phyloP scores from a whole-genome alignment of 2,329 filamentous ascomycete genomes.

The Aspergillus brasiliensis region DNA sequence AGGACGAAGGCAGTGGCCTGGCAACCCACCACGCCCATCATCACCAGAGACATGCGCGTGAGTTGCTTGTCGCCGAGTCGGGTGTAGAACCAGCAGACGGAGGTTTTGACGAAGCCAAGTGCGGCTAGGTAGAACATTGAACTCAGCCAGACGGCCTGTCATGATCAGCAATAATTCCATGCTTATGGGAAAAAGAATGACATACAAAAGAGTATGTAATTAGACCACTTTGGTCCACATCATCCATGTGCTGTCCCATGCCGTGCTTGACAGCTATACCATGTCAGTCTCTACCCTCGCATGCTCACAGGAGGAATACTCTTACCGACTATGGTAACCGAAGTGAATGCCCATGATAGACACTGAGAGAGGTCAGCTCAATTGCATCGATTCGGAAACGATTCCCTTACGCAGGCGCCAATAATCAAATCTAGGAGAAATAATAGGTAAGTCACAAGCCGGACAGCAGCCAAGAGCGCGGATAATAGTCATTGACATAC shows the following conservation, averaged over 20 bases:
- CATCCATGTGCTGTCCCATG: constrained; percentile 19
- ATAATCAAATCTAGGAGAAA: constrained; percentile 31
- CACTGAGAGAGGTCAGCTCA: constrained; percentile 20
- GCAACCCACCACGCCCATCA: constrained; percentile 45
- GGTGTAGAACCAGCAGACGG: constrained; percentile 50
- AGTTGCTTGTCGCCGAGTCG: constrained; percentile 46
- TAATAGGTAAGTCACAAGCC: constrained; percentile 9
- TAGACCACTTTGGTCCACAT: constrained; percentile 12
- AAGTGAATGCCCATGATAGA: constrained; percentile 41
- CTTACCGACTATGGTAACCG: constrained; percentile 37
- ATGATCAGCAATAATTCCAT: neutral
- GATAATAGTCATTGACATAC: constrained; percentile 23
- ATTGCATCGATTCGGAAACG: neutral
- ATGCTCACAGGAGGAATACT: neutral
- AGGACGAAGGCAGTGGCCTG: constrained; percentile 47
- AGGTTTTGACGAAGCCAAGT: constrained; percentile 53
- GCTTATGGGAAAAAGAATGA: too few relatives aligned
- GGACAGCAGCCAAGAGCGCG: neutral
- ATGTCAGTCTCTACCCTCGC: neutral
- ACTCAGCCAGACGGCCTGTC: constrained; percentile 48
- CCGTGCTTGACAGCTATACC: constrained; percentile 20
- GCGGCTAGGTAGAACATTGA: constrained; percentile 53
- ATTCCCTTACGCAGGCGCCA: constrained; percentile 29
- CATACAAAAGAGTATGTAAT: constrained; percentile 18
- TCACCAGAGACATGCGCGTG: constrained; percentile 38